Base-by-base conservation (phyloP, 2,329 filamentous ascomycete species). In the Diaporthe sp. region DNA sequence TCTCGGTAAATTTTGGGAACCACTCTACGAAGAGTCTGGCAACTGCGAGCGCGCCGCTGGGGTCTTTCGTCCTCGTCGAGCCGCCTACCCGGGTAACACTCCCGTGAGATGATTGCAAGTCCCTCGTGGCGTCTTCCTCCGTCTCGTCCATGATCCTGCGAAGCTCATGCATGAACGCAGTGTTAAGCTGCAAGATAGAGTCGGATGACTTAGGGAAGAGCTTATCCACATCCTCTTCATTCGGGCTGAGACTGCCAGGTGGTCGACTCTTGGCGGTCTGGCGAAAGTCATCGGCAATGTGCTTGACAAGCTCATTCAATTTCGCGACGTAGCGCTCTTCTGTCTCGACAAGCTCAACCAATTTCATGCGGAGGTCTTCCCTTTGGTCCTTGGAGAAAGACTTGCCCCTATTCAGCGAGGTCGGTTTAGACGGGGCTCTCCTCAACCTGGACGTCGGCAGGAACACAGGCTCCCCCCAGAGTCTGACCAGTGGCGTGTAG, bases 311-410 rank as follows among this genome's bases (percentile, higher is more conserved):
- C 79, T 97, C 94, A 77, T 94, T 91, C 74, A 99, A 85, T 83
- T 98, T 98, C 80, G 90, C 89, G 57, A 99, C 95, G 84, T 98
- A 99, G 83, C 95, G 93, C 82, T 97, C 95, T 83, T 99, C 97
- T 0, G 97, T 99, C 80, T 98, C 94, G 46, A 98, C 91, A 76
- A 98, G 86, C 83, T 99, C 97, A 76, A 91, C 92, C 88, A 99
- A 92, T 83, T 98, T 96, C 84, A 96, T 93, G 55, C 96, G 92
- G 79, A 98, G 86, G 71, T 94, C 94, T 79, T 95, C 90, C 81
- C 98, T 97, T 81, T 98, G 95, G 74, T 94, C 92, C 79, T 92
- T 92, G 49, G 93, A 90, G 80, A 98, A 97, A 0, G 93, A 91
- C 79, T 93, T 94, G 79, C 91, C 94, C 78, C 94, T 90, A 82